These are phyloP conservation scores for Starmerella sirachaensis DNA, from an alignment of 805 yeast genomes.

Conservation along the genomic window DNA sequence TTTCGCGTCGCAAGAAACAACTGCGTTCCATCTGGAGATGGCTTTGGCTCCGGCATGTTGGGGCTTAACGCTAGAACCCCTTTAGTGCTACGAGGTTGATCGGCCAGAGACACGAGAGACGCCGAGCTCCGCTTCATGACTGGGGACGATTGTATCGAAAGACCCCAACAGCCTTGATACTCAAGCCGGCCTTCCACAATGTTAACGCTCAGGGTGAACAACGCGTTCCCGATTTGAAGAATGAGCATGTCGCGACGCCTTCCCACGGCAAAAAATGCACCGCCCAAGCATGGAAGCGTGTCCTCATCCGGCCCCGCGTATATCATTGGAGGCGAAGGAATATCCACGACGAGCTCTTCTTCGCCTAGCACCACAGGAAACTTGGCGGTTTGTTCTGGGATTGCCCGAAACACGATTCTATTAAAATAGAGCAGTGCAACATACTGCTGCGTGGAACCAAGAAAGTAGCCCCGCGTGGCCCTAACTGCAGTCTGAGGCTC, in stretches of 20 bases:
- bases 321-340: slow-evolving; percentile 18
- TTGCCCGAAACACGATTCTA: slow-evolving; percentile 11
- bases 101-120: slow-evolving; percentile 3
- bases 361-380: background rate
- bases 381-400: background rate
- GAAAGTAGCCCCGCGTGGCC: slow-evolving; percentile 14
- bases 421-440: slow-evolving; percentile 17
- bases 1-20: slow-evolving; percentile 14
- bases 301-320: slow-evolving; percentile 9
- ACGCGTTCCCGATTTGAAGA: slow-evolving; percentile 8
- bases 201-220: slow-evolving; percentile 12
- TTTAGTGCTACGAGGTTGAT: no score
- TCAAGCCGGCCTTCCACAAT: slow-evolving; percentile 10
- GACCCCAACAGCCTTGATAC: slow-evolving; percentile 18
- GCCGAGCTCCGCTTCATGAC: background rate
- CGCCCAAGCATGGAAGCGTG: slow-evolving; percentile 13
- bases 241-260: slow-evolving; percentile 15
- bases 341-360: slow-evolving; percentile 8
- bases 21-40: slow-evolving; percentile 18
- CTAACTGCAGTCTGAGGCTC: slow-evolving; percentile 17
- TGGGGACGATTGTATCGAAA: no score
- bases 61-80: no score
- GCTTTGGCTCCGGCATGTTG: slow-evolving; percentile 12
- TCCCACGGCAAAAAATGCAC: slow-evolving; percentile 15
- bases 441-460: slow-evolving; percentile 11